Base-by-base conservation (phyloP, 352 stramenopile species). In the Phytophthora constricta region DNA sequence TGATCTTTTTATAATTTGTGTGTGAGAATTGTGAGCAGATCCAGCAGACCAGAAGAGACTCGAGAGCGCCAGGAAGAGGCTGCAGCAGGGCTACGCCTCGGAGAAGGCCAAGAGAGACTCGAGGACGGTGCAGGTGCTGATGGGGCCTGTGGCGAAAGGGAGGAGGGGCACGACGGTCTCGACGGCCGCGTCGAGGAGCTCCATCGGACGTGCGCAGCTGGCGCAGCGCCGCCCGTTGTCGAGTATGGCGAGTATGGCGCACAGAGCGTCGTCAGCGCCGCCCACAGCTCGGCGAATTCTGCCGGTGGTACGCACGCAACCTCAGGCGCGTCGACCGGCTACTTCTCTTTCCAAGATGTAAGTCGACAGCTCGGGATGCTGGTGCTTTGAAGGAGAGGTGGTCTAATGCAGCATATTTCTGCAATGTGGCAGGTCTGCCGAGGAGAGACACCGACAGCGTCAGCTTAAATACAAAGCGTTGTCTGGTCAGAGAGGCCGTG, bases 71-170 rank as follows among this genome's bases (percentile, higher is more conserved):
- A 73, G 87, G 39, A 90, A 91, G 64, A 79, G 79, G 2, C 56
- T 96, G n/a, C 82, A 94, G 62, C 71, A 91, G 48, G 77, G 81
- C 8, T 96, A 96, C 47, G 88, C 86, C 13, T 79, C 54, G 20
- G 82, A 95, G 51, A 82, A 79, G 46, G 84, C 84, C 45, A 89
- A 92, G 59, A 77, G 74, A 52, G 84, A 92, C 52, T 86, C 85
- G 13, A 77, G 88, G 33, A 92, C 84, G 0, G 79, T 94, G 7
- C 85, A 93, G 45, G 84, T 95, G 48, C 76, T 96, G 10, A 83
- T 63, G 43, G 63, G 78, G 8, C 88, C 86, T 4, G 72, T 91
- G 34, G 49, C 67, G 0, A 91, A 91, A 48, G 74, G 70, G 20
- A 74, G 77, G 28, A 68, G 82, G 65, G 75, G 82, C 25, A 87